Evolutionary conservation across 2,329 filamentous ascomycete species (phyloP), one percentile per base, ranked within the genome.

Genomic region (Apiospora rasikravindrae): DNA sequence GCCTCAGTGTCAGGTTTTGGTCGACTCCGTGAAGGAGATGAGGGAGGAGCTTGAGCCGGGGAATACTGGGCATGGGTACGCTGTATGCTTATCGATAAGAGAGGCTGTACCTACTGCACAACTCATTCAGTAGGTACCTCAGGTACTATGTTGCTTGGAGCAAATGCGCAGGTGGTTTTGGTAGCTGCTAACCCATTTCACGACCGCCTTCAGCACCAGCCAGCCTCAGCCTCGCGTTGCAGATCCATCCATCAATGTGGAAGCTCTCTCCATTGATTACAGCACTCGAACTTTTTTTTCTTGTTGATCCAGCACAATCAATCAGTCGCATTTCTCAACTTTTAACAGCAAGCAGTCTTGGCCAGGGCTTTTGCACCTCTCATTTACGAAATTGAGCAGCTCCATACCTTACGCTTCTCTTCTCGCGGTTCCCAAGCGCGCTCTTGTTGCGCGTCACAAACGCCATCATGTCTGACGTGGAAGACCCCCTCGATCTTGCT

Each of bases 401-500:
- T 40, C 10, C 33, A n/a, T 33, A n/a, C 57, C 33, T 22, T 64
- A 22, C 33, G 33, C 57, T n/a, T 64, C n/a, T 19, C 33, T n/a
- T 40, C 22, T n/a, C 33, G 19, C 33, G 40, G 29, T 64, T 19
- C 11, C 29, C 8, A 11, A 40, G 19, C 57, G 57, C 57, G 57
- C 22, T 40, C 14, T 8, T n/a, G 4, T 64, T 11, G 57, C 33
- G 57, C 57, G 29, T 64, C 29, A 40, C 57, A 40, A 64, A 64
- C 57, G 13, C 33, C 57, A 78, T 61, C 67, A 90, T 90, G 88
- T 90, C 88, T 24, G 88, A 89, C 76, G 88, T 87, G 0, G 88
- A 90, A 74, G 88, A 89, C 70, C 82, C 82, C 70, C 80, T 88
- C 76, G 86, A 88, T 70, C 76, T 82, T 69, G 82, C 83, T 71